Evolutionary conservation across 495 filamentous ascomycete species (phyloP).

Genomic region (Cercophora sp.): DNA sequence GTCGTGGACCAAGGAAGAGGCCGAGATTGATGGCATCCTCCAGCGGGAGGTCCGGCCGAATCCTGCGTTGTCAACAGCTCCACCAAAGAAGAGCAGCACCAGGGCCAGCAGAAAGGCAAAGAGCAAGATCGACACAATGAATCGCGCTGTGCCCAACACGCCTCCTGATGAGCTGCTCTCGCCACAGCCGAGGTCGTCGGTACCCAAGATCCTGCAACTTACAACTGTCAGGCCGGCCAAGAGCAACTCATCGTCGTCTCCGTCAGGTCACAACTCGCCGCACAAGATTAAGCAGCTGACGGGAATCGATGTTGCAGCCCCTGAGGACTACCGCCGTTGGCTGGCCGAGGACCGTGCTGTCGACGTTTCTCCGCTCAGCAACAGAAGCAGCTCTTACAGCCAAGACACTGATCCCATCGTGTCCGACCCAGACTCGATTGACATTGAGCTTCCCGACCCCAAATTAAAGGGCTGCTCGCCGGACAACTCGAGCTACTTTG

Average conservation of each 20-base stretch:
- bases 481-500: no score
- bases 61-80: neutral
- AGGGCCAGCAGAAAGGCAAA: neutral
- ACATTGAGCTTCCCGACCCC: no score
- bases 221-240: neutral
- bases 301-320: constrained; percentile 10
- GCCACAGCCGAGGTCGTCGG: constrained; percentile 8
- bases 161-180: constrained; percentile 2
- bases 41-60: neutral
- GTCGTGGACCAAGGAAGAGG: constrained; percentile 15
- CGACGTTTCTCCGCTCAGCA: constrained; percentile 18
- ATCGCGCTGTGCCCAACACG: neutral
- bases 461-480: no score
- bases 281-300: constrained; percentile 23
- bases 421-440: neutral
- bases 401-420: constrained; percentile 1
- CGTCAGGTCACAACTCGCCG: constrained; percentile 18
- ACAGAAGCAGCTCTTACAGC: constrained; percentile 15
- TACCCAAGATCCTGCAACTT: constrained; percentile 15
- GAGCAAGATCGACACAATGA: neutral
- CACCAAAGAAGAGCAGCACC: constrained; percentile 3
- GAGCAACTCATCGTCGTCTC: constrained; percentile 1
- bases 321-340: neutral
- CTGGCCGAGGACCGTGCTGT: constrained; percentile 1
- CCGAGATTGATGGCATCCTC: constrained; percentile 13